Evolutionary conservation across 2,329 filamentous ascomycete genomes (phyloP), one percentile per base, ranked within the genome.

Genomic region (Aspergillus sp.): DNA sequence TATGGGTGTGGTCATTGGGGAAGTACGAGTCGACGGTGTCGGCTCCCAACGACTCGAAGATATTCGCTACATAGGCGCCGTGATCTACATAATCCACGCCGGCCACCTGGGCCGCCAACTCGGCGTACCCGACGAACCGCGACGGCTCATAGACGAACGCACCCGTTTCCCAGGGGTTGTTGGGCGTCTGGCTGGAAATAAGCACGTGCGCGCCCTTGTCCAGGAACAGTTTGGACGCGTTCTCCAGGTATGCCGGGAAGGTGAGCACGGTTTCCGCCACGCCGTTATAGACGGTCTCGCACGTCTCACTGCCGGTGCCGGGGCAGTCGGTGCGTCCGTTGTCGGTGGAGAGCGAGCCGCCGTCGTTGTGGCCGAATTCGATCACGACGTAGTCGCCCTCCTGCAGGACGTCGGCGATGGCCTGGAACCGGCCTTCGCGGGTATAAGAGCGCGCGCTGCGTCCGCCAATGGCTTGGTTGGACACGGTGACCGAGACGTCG

Each of bases 351-450:
- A 84, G 71, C 0, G 78, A 78, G 1, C 85, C 84, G 19, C 85
- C 86, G 59, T 89, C 87, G 61, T 89, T 89, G 74, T 89, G 86
- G 0, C 87, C 86, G 61, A 89, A 88, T 61, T 88, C 86, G 49
- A 89, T 87, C 49, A 88, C 75, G 1, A 88, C 85, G 68, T 82
- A 85, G 68, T 89, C 86, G 29, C 83, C 84, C 1, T 75, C 51
- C 63, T 79, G 59, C 20, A 88, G 74, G 2, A 75, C 62, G 29
- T 76, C 69, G 44, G 80, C 78, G 48, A 89, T 80, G 0, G 75
- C 76, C 14, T 77, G 69, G 72, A 89, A 89, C 13, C 83, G 82
- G 7, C 81, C 83, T 70, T 89, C 86, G 45, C 83, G 79, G 1
- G 81, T 86, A 71, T 79, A 89, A 19, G 83, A 87, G 44, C 86